Evolutionary conservation across 2,329 filamentous ascomycete species (phyloP).

Genomic region (Lachnellula suecica): DNA sequence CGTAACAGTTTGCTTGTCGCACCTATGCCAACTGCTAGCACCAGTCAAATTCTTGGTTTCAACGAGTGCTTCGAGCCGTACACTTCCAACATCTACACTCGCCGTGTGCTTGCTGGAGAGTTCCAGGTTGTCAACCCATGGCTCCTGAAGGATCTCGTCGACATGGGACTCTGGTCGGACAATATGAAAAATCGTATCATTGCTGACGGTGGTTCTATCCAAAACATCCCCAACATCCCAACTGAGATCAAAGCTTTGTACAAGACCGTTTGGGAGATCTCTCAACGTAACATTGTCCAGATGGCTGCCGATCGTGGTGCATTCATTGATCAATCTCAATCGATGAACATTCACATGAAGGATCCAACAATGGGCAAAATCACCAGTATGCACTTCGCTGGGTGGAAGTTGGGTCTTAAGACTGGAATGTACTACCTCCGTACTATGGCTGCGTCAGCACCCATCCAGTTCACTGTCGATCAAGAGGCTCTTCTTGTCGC

Average conservation of each 20-base stretch:
- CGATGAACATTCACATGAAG: constrained; percentile 99
- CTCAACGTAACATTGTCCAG: constrained; percentile 90
- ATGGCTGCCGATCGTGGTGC: constrained; percentile 98
- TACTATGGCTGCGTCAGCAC: constrained; percentile 93
- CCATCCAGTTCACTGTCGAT: constrained; percentile 98
- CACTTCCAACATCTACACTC: constrained; percentile 99
- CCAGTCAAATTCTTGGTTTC: constrained; percentile 96
- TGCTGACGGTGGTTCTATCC: constrained; percentile 90
- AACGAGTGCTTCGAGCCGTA: constrained; percentile 99
- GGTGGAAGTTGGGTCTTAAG: constrained; percentile 99
- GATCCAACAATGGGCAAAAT: constrained; percentile 99
- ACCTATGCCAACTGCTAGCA: constrained; percentile 97
- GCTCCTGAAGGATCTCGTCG: constrained; percentile 96
- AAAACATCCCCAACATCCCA: constrained; percentile 96
- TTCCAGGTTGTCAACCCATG: constrained; percentile 99
- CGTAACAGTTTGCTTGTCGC: constrained; percentile 95
- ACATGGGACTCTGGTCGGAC: constrained; percentile 97
- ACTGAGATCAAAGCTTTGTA: constrained; percentile 94
- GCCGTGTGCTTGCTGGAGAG: constrained; percentile 94
- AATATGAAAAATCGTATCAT: constrained; percentile 99
- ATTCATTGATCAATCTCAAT: constrained; percentile 98
- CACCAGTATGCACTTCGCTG: constrained; percentile 98
- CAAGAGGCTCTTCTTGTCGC: constrained; percentile 89
- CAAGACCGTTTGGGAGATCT: constrained; percentile 99
- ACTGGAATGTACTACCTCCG: constrained; percentile 99